Conservation (phyloP, 2,329 filamentous ascomycete genomes). For the Colletotrichum sp. region DNA sequence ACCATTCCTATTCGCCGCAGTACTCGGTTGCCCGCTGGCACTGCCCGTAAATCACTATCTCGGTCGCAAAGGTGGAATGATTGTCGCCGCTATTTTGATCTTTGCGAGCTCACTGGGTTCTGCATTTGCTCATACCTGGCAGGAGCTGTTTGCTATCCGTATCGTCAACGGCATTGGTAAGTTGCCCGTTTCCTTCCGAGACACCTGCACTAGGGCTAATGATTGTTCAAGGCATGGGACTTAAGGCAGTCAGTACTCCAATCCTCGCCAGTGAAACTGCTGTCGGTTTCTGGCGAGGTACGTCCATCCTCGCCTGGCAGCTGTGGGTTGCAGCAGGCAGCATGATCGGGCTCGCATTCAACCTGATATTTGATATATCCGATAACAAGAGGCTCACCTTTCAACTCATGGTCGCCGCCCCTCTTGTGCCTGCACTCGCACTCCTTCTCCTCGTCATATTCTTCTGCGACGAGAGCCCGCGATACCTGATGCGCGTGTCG, state of each 20-base stretch:
- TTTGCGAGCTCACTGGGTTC: conserved; percentile 42
- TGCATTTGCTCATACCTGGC: conserved; percentile 37
- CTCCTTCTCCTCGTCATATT: conserved; percentile 34
- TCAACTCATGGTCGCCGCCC: conserved; percentile 39
- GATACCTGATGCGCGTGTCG: conserved; percentile 41
- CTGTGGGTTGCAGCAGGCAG: conserved; percentile 45
- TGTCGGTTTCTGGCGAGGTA: conserved; percentile 52
- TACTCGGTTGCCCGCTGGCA: conserved; percentile 42
- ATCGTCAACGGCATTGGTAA: conserved; percentile 43
- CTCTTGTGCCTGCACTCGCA: conserved; percentile 36
- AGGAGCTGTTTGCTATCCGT: conserved; percentile 36
- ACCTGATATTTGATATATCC: conserved; percentile 38
- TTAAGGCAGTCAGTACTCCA: conserved; percentile 53
- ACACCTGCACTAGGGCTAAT: neutral
- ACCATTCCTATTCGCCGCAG: conserved; percentile 43
- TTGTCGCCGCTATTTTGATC: conserved; percentile 42
- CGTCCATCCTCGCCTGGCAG: conserved; percentile 52
- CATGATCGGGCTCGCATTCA: conserved; percentile 38
- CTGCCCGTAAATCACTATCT: conserved; percentile 45
- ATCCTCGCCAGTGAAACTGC: conserved; percentile 53
- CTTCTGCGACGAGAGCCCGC: conserved; percentile 44
- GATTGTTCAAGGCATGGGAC: conserved; percentile 44
- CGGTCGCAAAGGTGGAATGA: conserved; percentile 44
- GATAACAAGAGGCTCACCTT: conserved; percentile 16
- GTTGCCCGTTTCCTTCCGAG: conserved; percentile 12